Evolutionary conservation across 2,329 filamentous ascomycete species (phyloP), one percentile per base, ranked within the genome.

Genomic region (Paecilomyces niveus): DNA sequence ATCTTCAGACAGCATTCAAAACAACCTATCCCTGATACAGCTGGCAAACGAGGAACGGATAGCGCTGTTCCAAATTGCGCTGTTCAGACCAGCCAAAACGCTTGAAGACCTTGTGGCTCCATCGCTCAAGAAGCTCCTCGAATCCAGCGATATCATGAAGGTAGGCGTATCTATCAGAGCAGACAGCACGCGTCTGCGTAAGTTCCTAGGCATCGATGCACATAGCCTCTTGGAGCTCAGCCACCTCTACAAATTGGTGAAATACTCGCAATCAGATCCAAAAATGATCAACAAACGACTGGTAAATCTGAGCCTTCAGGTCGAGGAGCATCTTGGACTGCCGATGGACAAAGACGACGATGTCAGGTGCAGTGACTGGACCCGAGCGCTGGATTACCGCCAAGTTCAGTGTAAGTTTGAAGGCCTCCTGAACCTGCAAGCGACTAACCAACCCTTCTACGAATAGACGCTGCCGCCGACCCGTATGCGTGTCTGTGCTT

Each of bases 11-110:
- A 78, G 80, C 2, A 74, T 86, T 3, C 87, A 89, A 63, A 78
- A 82, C 55, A 90, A 92, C 61, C 83, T 95, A 6, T 92, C 89
- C 0, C 74, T 97, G 39, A 87, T 97, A 51, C 93, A 97, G 72
- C 72, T 97, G 22, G 90, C 92, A 0, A 89, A 85, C 60, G 83
- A 89, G 51, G 84, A 87, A 61, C 87, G 85, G 13, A 87, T 97
- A 54, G 90, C 82, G 0, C 81, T 97, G 0, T 92, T 96, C 64
- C 93, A 97, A 64, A 73, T 96, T 56, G 88, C 90, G 2, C 65
- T 86, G 2, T 90, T 85, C 65, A 72, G 78, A 1, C 72, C 77
- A 3, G 67, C 61, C 8, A 75, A 73, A 32, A 73, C 75, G 1
- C 55, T 65, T 7, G 57, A 71, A 6, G 82, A 87, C 22, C 77